Percentiles rank a stretch among this genome's conserved stretches.
Evolutionary conservation across 257 asterid genomes (phyloP).

Genomic region (Solanum boliviense): DNA sequence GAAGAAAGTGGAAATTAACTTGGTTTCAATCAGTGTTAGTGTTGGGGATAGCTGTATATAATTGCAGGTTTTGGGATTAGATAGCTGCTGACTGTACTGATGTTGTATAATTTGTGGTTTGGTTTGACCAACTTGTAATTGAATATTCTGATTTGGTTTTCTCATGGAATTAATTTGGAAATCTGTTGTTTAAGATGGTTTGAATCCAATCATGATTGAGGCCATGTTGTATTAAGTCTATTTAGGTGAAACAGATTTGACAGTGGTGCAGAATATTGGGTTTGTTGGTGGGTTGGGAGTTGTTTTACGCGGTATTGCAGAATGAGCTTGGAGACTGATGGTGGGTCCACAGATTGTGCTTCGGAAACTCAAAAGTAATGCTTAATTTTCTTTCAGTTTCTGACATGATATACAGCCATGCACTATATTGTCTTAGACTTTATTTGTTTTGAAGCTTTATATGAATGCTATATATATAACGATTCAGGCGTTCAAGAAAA

Average conservation of each 20-base stretch:
- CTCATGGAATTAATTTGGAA: background rate
- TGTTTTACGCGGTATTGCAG: background rate
- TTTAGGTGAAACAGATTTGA: background rate
- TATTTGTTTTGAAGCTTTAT: constrained; percentile 1
- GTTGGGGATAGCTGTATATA: background rate
- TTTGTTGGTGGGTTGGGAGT: background rate
- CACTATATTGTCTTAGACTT: background rate
- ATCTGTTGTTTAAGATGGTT: background rate
- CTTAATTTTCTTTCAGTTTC: constrained; percentile 4
- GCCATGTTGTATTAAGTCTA: background rate
- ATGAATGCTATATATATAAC: constrained; percentile 10
- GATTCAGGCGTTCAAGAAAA: constrained; percentile 45
- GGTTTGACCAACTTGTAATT: background rate
- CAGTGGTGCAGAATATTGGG: background rate
- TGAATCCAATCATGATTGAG: background rate
- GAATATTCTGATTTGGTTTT: background rate
- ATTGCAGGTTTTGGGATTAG: background rate
- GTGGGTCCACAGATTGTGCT: constrained; percentile 21
- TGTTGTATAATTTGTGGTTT: background rate
- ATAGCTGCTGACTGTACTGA: background rate
- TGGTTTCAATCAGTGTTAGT: background rate
- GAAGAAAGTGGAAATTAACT: background rate
- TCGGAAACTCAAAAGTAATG: constrained; percentile 28
- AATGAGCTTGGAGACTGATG: constrained; percentile 64
- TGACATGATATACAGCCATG: background rate